phyloP scores from a whole-genome alignment of 495 filamentous ascomycete genomes.

The Acidomyces sp. region DNA sequence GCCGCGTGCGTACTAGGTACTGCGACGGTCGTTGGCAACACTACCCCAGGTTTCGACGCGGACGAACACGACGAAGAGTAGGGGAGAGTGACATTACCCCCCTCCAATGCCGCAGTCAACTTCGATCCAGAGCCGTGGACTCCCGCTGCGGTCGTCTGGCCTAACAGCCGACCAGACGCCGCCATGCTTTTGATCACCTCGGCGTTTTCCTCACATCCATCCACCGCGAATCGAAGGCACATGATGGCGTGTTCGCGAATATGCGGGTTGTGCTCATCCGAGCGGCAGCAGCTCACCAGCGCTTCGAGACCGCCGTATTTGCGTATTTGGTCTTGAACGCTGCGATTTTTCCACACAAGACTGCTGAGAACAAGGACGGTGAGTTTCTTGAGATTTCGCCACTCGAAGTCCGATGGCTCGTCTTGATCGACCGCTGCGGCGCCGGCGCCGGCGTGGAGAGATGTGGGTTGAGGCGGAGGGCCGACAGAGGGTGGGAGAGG shows the following conservation, averaged over 20 bases:
- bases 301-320: conserved; percentile 67
- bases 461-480: conserved; percentile 24
- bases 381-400: conserved; percentile 85
- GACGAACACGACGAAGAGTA: too few species aligned
- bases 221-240: conserved; percentile 76
- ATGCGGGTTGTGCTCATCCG: conserved; percentile 79
- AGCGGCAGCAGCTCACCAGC: conserved; percentile 73
- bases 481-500: not conserved
- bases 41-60: too few species aligned
- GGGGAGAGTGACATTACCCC: not conserved
- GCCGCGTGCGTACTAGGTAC: too few species aligned
- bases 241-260: conserved; percentile 85
- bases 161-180: not conserved
- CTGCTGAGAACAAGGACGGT: conserved; percentile 77
- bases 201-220: conserved; percentile 70
- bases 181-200: conserved; percentile 54
- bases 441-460: too few species aligned
- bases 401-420: conserved; percentile 78
- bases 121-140: not conserved
- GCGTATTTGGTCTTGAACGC: conserved; percentile 75
- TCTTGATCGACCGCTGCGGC: conserved; percentile 32
- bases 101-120: not conserved
- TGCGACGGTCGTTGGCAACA: too few species aligned
- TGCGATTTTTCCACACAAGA: conserved; percentile 64
- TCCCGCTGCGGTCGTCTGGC: not conserved